Evolutionary conservation across 768 basidiomycete species (phyloP), one percentile per base, ranked within the genome.

Genomic region (Lactifluus rugatus): DNA sequence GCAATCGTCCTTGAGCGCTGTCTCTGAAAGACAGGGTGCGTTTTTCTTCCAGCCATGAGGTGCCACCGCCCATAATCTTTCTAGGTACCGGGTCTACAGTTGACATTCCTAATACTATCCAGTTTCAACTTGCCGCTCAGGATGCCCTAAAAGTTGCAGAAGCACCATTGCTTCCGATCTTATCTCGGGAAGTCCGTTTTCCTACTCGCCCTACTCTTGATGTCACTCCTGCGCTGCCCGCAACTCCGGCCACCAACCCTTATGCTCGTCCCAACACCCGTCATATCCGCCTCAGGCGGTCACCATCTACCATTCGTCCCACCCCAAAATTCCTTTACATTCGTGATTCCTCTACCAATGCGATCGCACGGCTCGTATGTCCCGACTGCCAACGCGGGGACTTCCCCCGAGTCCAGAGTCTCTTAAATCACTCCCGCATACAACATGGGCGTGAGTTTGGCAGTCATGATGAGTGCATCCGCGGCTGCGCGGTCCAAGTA

Each of bases 401-500:
- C 48, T 79, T 80, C 63, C 77, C 75, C 23, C 79, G 71, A 25
- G 70, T 81, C 7, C 78, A 80, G 57, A 78, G 78, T 13, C 70
- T 81, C 39, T 68, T 81, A 28, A 80, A 80, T 51, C 78, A 80
- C 62, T 77, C 75, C 41, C 76, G 80, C 17, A 66, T 80, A n/a
- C 69, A 74, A 9, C 78, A 80, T 57, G 68, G 71, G 14, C 67
- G 75, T 41, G 75, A 79, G 56, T 80, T 73, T 67, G 73, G 75
- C 17, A 78, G 73, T 32, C 78, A 80, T 57, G 80, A 81, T 45
- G 74, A 78, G 31, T 80, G 79, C 56, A 75, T 81, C 23, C 71
- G 71, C 49, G 71, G 70, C 39, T 78, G 75, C 36, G 78, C 77
- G 8, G 65, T 73, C 23, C 66, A 71, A 10, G 68, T 77, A 16